Conservation (phyloP, 306 rosid genomes). For the Cucumis hystrix region DNA sequence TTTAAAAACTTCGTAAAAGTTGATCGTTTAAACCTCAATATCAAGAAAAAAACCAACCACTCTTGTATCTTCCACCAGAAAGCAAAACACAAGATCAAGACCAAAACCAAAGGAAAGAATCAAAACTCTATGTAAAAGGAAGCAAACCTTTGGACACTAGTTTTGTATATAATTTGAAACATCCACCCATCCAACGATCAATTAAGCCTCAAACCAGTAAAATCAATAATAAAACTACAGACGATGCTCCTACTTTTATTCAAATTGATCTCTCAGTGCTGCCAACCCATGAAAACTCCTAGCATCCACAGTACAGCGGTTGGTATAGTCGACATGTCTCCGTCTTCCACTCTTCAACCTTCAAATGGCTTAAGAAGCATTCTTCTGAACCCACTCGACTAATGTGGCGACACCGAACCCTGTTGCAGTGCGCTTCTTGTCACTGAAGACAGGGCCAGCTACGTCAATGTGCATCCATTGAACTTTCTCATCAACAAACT, state of each 20-base stretch:
- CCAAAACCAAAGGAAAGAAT: background rate
- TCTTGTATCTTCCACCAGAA: background rate
- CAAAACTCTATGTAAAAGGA: background rate
- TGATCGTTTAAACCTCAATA: background rate
- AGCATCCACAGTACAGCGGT: background rate
- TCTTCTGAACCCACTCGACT: slow-evolving; percentile 92
- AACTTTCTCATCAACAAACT: slow-evolving; percentile 97
- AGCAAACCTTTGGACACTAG: background rate
- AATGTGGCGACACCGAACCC: slow-evolving; percentile 82
- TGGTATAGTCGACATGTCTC: background rate
- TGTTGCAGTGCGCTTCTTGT: slow-evolving; percentile 64
- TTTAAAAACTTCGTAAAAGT: background rate
- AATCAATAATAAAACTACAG: background rate
- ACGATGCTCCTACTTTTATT: background rate
- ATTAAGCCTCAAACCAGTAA: background rate
- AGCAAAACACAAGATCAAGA: background rate
- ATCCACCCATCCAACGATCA: background rate
- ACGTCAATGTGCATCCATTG: slow-evolving; percentile 95
- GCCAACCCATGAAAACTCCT: background rate
- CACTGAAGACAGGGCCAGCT: slow-evolving; percentile 85
- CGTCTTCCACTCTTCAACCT: background rate
- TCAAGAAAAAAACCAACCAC: background rate
- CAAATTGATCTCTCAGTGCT: slow-evolving; percentile 2
- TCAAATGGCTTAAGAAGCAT: slow-evolving; percentile 28
- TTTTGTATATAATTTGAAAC: background rate